phyloP scores from a whole-genome alignment of 2,329 filamentous ascomycete genomes.

The Clonostachys sp. region DNA sequence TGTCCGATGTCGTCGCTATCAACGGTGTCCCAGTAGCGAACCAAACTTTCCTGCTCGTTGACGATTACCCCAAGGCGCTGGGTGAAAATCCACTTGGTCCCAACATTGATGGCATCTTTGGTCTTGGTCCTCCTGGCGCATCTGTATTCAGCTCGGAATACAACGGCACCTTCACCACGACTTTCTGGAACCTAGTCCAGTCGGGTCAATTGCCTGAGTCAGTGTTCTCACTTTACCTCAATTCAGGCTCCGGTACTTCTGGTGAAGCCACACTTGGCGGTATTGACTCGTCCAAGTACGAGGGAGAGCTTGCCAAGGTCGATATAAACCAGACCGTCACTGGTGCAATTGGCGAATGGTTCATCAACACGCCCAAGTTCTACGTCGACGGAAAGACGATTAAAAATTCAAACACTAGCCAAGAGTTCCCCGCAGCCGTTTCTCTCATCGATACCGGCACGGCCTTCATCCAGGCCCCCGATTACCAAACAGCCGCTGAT shows the following conservation, averaged over 20 bases:
- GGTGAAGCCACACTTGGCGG: conserved; percentile 25
- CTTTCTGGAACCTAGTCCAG: conserved; percentile 19
- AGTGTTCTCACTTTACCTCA: conserved; percentile 19
- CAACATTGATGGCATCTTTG: conserved; percentile 23
- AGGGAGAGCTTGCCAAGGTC: conserved; percentile 15
- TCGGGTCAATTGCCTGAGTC: conserved; percentile 13
- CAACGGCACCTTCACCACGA: conserved; percentile 6
- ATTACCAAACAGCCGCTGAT: conserved; percentile 15
- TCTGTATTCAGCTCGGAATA: conserved; percentile 5
- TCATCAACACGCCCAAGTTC: conserved; percentile 15
- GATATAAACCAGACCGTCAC: conserved; percentile 12
- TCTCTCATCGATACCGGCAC: conserved; percentile 23
- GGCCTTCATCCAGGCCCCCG: conserved; percentile 20
- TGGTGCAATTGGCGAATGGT: conserved; percentile 10
- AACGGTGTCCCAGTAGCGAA: conserved; percentile 8
- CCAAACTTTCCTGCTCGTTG: conserved; percentile 22
- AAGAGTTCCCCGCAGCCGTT: conserved; percentile 5
- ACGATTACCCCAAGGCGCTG: conserved; percentile 17
- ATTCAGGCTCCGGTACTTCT: conserved; percentile 8
- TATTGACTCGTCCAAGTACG: conserved; percentile 18
- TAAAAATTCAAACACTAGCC: conserved; percentile 6
- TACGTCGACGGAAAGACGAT: conserved; percentile 13
- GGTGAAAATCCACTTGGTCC: conserved; percentile 10
- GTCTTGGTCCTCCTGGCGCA: conserved; percentile 11
- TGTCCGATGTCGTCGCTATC: conserved; percentile 20